phyloP scores from a whole-genome alignment of 2,329 filamentous ascomycete species.

The Aureobasidium mangrovei region DNA sequence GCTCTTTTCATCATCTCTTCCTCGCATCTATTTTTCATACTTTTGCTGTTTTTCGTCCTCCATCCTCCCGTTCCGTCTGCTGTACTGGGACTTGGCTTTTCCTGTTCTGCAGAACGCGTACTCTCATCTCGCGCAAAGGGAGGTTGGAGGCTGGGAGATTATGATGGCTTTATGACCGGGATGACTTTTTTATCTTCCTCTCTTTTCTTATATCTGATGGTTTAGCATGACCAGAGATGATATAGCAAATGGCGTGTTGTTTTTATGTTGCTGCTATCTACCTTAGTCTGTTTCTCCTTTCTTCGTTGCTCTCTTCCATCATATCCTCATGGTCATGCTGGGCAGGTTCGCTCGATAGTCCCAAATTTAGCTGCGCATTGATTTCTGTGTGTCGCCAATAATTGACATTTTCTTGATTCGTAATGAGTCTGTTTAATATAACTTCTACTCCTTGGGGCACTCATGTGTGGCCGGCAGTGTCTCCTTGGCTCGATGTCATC shows the following conservation, averaged over 20 bases:
- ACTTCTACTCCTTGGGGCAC: no score
- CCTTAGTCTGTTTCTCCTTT: slow-evolving; percentile 5
- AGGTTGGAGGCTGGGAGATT: not conserved
- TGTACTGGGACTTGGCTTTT: not conserved
- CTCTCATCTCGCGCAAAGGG: not conserved
- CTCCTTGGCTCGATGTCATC: slow-evolving; percentile 3
- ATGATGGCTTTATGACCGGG: slow-evolving; percentile 14
- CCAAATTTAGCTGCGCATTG: not conserved
- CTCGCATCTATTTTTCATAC: slow-evolving; percentile 12
- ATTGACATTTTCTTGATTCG: no score
- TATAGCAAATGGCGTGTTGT: slow-evolving; percentile 12
- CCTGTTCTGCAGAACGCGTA: not conserved
- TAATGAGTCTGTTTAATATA: no score
- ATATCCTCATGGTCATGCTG: not conserved
- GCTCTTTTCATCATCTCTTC: slow-evolving; percentile 3
- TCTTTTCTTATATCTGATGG: slow-evolving; percentile 7
- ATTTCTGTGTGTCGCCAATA: not conserved
- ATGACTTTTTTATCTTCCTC: slow-evolving; percentile 5
- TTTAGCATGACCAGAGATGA: slow-evolving; percentile 12
- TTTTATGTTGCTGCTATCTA: slow-evolving; percentile 12
- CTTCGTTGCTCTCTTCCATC: not conserved
- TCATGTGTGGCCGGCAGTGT: not conserved
- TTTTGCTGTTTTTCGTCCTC: slow-evolving; percentile 10
- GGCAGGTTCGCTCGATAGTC: not conserved
- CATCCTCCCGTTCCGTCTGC: not conserved